These are phyloP conservation scores for Cyclospora cayetanensis DNA, from an alignment of 169 alveolate species.

Conservation along the genomic window DNA sequence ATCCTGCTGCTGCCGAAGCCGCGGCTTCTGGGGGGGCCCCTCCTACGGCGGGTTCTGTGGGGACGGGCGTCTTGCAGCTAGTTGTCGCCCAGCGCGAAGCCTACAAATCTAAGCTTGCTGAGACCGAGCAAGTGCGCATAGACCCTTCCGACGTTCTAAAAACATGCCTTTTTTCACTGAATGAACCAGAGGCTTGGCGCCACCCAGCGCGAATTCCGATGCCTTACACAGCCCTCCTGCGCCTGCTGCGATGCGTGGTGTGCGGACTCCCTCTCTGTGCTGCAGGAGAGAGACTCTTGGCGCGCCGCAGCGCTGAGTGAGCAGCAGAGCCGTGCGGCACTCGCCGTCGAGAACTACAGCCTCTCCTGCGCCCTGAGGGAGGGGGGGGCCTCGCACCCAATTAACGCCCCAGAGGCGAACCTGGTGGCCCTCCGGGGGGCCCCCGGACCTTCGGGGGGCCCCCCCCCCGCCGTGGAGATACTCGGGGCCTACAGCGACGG, in stretches of 20 bases:
- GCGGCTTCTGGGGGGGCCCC: background rate
- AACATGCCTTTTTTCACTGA: no score
- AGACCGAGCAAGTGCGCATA: background rate
- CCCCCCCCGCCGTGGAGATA: background rate
- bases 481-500: background rate
- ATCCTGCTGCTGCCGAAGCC: background rate
- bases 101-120: background rate
- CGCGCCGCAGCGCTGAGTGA: background rate
- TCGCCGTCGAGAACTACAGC: background rate
- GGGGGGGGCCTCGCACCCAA: no score
- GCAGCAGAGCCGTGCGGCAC: background rate
- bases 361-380: no score
- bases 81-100: background rate
- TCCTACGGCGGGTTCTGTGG: no score
- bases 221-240: no score
- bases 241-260: no score
- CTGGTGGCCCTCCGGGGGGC: background rate
- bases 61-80: background rate
- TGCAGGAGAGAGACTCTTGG: conserved; percentile 25
- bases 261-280: no score
- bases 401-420: background rate
- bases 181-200: no score
- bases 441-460: background rate
- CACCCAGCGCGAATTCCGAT: no score
- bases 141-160: no score